Conservation (phyloP, 2,329 filamentous ascomycete genomes). For the Penicillium sp. region DNA sequence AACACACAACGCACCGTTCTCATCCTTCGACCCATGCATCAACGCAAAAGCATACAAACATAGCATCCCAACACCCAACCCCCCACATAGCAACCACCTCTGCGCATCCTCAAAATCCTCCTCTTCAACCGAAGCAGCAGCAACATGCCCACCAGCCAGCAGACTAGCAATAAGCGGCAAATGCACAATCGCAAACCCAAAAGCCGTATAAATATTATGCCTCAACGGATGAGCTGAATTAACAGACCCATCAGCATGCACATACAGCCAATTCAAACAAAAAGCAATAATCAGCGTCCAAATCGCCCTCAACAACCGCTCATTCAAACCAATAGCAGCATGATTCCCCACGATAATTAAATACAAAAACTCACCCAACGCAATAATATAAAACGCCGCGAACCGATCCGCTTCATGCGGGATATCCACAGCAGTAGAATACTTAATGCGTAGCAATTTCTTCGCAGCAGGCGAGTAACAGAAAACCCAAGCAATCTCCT, state of each 20-base stretch:
- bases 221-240: constrained; percentile 47
- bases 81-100: constrained; percentile 51
- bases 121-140: constrained; percentile 42
- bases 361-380: constrained; percentile 54
- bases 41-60: constrained; percentile 42
- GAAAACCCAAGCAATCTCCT: constrained; percentile 48
- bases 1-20: constrained; percentile 31
- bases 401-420: constrained; percentile 53
- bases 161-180: constrained; percentile 49
- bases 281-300: constrained; percentile 53
- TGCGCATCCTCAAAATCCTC: constrained; percentile 45
- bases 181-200: constrained; percentile 49
- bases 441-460: constrained; percentile 43
- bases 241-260: constrained; percentile 50
- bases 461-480: constrained; percentile 49
- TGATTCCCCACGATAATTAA: constrained; percentile 51
- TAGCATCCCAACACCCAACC: constrained; percentile 48
- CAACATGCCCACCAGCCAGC: constrained; percentile 51
- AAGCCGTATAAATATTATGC: constrained; percentile 47
- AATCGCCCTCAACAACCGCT: constrained; percentile 47
- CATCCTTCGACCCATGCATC: constrained; percentile 44
- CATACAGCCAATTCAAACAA: constrained; percentile 53
- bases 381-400: constrained; percentile 55
- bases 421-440: constrained; percentile 52
- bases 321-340: constrained; percentile 48